phyloP scores from a whole-genome alignment of 2,329 filamentous ascomycete species.

The Claviceps capensis region DNA sequence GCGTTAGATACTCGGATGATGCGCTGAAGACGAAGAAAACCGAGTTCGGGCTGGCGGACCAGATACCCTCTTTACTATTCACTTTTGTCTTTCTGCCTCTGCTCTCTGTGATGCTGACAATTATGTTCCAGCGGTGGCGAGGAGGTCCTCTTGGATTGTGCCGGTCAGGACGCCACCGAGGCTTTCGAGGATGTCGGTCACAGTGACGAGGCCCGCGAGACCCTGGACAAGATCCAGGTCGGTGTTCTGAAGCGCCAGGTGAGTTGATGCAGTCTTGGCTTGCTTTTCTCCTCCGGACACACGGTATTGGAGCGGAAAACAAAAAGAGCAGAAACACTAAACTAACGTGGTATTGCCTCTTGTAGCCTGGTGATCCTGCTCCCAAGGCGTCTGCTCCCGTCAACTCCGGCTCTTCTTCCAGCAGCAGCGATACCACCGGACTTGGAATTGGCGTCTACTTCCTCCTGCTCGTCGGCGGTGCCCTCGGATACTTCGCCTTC shows the following conservation, averaged over 20 bases:
- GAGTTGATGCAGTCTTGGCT: constrained; percentile 20
- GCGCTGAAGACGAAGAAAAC: neutral
- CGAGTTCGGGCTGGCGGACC: too few relatives aligned
- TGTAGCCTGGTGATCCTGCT: constrained; percentile 61
- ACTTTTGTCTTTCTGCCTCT: neutral
- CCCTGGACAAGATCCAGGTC: constrained; percentile 63
- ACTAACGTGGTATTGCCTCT: neutral
- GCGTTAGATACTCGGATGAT: neutral
- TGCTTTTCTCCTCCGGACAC: neutral
- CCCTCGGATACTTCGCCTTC: constrained; percentile 67
- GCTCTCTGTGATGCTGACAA: neutral
- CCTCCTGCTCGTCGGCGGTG: constrained; percentile 63
- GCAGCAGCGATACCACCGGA: constrained; percentile 36
- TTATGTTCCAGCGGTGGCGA: constrained; percentile 65
- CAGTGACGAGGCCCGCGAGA: constrained; percentile 95
- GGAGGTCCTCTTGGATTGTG: constrained; percentile 93
- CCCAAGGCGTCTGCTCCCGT: constrained; percentile 45
- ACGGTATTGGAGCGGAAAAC: neutral
- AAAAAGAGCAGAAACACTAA: neutral
- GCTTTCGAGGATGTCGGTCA: constrained; percentile 99
- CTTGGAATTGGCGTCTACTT: constrained; percentile 72
- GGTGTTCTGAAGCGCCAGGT: constrained; percentile 72
- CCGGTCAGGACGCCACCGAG: constrained; percentile 89
- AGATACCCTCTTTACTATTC: neutral
- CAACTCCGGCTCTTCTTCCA: constrained; percentile 34